These are phyloP conservation scores for Oryza officinalis DNA, from an alignment of 176 grass and related monocot genomes.

Conservation along the genomic window DNA sequence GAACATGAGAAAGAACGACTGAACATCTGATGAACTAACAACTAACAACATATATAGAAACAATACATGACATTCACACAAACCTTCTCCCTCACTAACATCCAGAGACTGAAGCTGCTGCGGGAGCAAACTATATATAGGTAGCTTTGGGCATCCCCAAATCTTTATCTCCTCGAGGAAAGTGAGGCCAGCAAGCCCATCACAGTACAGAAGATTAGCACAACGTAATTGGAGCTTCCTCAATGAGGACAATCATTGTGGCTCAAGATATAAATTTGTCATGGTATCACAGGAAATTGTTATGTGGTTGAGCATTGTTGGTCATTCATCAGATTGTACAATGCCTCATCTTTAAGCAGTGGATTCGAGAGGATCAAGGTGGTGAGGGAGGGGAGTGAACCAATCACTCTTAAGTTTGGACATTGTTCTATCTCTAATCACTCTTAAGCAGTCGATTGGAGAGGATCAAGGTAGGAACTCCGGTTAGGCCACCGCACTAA, in stretches of 20 bases:
- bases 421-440: background rate
- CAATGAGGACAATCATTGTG: background rate
- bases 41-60: too few relatives aligned
- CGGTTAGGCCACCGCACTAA: background rate
- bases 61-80: too few relatives aligned
- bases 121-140: too few relatives aligned
- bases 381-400: background rate
- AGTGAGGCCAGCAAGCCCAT: background rate
- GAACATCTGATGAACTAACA: too few relatives aligned
- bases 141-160: background rate
- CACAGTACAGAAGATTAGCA: background rate
- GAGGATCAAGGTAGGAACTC: background rate
- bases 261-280: background rate
- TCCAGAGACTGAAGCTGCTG: background rate
- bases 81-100: too few relatives aligned
- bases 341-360: background rate
- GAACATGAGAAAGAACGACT: too few relatives aligned
- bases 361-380: background rate
- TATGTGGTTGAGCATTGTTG: background rate
- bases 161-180: conserved; percentile 24
- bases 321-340: background rate
- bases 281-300: background rate
- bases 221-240: conserved; percentile 1
- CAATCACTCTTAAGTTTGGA: background rate
- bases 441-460: too few relatives aligned